A percentile compares a stretch with the other conserved stretches of the same genome.
phyloP scores from a whole-genome alignment of 148 eudicot genomes.

The Fagopyrum esculentum region DNA sequence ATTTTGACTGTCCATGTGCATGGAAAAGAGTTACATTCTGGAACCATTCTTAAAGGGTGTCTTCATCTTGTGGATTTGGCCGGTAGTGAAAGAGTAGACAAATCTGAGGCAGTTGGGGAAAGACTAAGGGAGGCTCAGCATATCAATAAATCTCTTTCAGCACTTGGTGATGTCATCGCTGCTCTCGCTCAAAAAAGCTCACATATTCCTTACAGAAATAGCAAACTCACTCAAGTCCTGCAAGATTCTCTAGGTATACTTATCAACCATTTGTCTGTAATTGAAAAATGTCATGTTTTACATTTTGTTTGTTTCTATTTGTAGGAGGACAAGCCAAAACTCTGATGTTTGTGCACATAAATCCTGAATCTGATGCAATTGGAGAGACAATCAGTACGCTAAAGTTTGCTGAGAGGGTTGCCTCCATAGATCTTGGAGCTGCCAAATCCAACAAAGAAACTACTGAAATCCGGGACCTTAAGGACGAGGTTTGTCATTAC shows the following conservation, averaged over 20 bases:
- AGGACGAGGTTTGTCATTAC: constrained; percentile 61
- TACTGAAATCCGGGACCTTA: constrained; percentile 74
- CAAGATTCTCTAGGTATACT: constrained; percentile 87
- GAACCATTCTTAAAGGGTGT: constrained; percentile 69
- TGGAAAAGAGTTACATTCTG: constrained; percentile 78
- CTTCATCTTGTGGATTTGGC: constrained; percentile 97
- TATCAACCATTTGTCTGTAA: background rate
- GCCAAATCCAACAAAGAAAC: constrained; percentile 91
- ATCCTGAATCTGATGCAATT: constrained; percentile 66
- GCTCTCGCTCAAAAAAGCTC: constrained; percentile 93
- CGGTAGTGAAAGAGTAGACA: constrained; percentile 95
- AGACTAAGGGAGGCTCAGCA: constrained; percentile 97
- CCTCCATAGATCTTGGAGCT: constrained; percentile 82
- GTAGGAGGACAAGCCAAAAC: constrained; percentile 96
- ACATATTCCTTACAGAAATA: constrained; percentile 90
- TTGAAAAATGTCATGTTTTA: background rate
- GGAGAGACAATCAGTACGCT: constrained; percentile 93
- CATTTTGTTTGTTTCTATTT: background rate
- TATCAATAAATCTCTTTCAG: constrained; percentile 87
- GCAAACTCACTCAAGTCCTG: constrained; percentile 97
- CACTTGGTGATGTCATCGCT: constrained; percentile 94
- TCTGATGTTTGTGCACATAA: constrained; percentile 94
- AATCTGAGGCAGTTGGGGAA: constrained; percentile 96
- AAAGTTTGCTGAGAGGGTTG: constrained; percentile 95
- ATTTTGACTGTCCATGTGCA: constrained; percentile 88